Evolutionary conservation across 805 yeast species (phyloP).

Genomic region (Lipomyces yamanashiensis): DNA sequence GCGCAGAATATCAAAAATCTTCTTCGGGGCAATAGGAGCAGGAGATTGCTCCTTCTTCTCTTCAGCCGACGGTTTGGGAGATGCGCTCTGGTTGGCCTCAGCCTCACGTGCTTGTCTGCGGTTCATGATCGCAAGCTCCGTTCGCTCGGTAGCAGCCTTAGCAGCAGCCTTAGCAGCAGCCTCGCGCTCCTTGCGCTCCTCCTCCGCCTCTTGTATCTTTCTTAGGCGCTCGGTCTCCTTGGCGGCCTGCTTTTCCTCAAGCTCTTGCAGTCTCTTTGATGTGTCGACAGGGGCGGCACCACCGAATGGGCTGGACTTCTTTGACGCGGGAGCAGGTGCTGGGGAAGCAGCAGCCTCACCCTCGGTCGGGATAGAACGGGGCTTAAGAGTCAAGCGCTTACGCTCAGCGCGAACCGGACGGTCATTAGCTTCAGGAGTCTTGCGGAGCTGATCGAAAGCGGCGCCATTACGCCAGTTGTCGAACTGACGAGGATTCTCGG

Average conservation of each 20-base stretch:
- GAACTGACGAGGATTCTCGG: constrained; percentile 28
- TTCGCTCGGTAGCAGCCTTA: constrained; percentile 12
- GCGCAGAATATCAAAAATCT: constrained; percentile 31
- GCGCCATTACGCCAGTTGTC: constrained; percentile 45
- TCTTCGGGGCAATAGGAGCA: constrained; percentile 15
- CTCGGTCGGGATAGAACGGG: constrained; percentile 39
- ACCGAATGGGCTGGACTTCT: constrained; percentile 73
- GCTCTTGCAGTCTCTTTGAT: constrained; percentile 63
- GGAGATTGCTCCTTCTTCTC: constrained; percentile 31
- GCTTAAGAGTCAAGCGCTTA: constrained; percentile 49
- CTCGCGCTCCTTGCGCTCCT: constrained; percentile 16
- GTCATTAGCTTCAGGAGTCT: constrained; percentile 44
- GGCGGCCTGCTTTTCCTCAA: constrained; percentile 51
- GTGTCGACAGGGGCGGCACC: constrained; percentile 85
- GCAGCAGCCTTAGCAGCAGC: constrained; percentile 26
- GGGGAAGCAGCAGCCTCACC: constrained; percentile 43
- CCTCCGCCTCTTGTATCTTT: constrained; percentile 4
- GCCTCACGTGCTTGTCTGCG: constrained; percentile 10
- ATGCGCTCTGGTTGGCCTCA: background rate
- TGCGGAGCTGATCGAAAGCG: constrained; percentile 2
- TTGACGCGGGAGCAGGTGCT: constrained; percentile 44
- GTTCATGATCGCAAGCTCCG: constrained; percentile 1
- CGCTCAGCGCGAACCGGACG: constrained; percentile 47
- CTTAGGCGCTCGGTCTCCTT: constrained; percentile 12
- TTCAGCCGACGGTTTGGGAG: background rate